Conservation (phyloP, 2,329 filamentous ascomycete species). For the Pleoardoris graminearum region DNA sequence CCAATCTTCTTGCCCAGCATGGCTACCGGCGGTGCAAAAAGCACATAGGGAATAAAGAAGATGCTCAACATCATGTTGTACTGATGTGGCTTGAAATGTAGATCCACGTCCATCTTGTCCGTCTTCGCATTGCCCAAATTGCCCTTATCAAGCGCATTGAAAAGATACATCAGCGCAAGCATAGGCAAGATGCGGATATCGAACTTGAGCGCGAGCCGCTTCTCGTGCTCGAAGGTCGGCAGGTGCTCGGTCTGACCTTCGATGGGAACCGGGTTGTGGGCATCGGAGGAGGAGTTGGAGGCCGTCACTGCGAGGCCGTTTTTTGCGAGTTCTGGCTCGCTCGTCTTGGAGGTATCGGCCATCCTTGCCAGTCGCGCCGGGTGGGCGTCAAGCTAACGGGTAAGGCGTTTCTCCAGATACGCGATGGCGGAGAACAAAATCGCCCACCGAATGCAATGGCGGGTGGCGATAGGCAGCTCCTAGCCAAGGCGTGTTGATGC, state of each 20-base stretch:
- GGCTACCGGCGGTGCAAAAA: constrained; percentile 67
- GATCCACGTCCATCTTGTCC: constrained; percentile 53
- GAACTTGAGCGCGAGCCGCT: constrained; percentile 58
- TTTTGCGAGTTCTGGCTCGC: constrained; percentile 35
- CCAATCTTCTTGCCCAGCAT: constrained; percentile 72
- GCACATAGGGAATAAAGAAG: constrained; percentile 75
- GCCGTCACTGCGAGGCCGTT: constrained; percentile 32
- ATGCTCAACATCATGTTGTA: constrained; percentile 70
- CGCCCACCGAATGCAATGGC: not conserved
- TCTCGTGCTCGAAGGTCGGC: constrained; percentile 43
- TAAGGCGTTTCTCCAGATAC: not conserved
- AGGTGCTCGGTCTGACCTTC: constrained; percentile 40
- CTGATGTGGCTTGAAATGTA: constrained; percentile 64
- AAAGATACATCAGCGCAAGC: constrained; percentile 63
- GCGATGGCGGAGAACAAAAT: not conserved
- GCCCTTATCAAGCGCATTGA: constrained; percentile 44
- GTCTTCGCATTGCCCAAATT: constrained; percentile 51
- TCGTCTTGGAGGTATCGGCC: constrained; percentile 20
- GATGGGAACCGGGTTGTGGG: constrained; percentile 22
- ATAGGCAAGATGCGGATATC: constrained; percentile 60
- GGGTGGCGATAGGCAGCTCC: not conserved
- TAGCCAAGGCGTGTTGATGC: not conserved
- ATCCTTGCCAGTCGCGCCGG: constrained; percentile 20
- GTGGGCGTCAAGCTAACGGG: not conserved
- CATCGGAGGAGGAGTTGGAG: constrained; percentile 32